Base-by-base conservation (phyloP, 1,139 yeast genomes). In the Pichia sp. region DNA sequence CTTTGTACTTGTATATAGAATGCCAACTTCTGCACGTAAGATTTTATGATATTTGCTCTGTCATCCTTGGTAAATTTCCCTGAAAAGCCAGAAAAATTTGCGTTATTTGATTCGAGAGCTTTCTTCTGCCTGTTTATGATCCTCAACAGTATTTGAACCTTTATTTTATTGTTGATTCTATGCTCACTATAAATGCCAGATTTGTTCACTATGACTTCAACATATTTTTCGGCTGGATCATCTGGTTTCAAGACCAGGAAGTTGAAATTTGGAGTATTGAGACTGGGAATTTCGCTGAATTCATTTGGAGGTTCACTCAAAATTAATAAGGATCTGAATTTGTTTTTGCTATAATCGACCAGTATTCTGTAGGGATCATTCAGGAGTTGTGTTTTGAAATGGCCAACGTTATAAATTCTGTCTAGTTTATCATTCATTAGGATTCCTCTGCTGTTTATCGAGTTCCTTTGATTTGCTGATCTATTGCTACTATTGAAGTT, bases 271-370 rank as follows among this genome's bases (percentile, higher is more conserved):
- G 62, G 67, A 66, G 50, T 46, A 29, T 53, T 71, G 58, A 60
- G 67, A n/a, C 45, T 53, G 2, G 74, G 78, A 55, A 66, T 69
- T 33, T 58, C 56, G 40, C 59, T 53, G 33, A 58, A 64, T 14
- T 60, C 64, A 7, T 57, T 67, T 6, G 89, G 87, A 5, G 59
- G 60, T 29, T 72, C 81, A 6, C 81, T 71, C 34, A 85, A 67
- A 6, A 85, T 75, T 62, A 87, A 78, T 63, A 78, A 66, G 1
- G 87, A 73, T 51, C 92, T 72, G 64, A 84, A 85, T 67, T 81
- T 80, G 70, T 85, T 85, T 64, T 83, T 84, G 47, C 73, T 67
- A 76, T 82, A 85, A 65, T 85, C 91, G 34, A 83, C 76, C 55
- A 84, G 71, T 24, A 85, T 80, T 40, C 89, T 73, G 63, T 83